phyloP scores from a whole-genome alignment of 768 basidiomycete species.

The Calvatia gigantea region DNA sequence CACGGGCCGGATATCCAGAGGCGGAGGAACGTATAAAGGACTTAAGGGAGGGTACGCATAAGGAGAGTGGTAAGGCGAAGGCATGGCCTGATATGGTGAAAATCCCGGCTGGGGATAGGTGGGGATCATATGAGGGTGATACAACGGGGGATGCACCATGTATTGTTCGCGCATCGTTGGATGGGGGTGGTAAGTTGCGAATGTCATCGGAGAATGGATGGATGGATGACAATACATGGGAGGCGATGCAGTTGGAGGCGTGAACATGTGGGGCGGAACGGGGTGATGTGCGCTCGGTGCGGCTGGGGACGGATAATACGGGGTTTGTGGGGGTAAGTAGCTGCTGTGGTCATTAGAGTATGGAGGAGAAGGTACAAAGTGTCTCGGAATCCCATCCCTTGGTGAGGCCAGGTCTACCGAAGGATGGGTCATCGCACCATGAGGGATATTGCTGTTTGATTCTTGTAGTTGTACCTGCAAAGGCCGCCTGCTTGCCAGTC shows the following conservation, averaged over 20 bases:
- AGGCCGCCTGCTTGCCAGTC: neutral
- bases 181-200: conserved; percentile 3
- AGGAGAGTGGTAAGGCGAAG: conserved; percentile 1
- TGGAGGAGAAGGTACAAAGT: neutral
- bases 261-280: neutral
- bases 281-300: neutral
- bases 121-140: conserved; percentile 3
- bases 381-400: neutral
- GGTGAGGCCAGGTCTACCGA: neutral
- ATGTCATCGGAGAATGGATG: neutral
- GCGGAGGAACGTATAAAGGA: neutral
- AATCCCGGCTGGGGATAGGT: neutral
- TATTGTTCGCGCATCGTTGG: neutral
- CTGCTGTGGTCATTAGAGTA: neutral
- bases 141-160: neutral
- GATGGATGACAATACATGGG: neutral
- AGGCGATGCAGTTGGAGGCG: neutral
- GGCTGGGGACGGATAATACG: neutral
- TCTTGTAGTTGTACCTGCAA: neutral
- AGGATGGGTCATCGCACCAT: no score
- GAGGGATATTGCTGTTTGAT: neutral
- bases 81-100: conserved; percentile 4
- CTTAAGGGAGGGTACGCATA: neutral
- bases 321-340: neutral
- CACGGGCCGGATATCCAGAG: neutral